Percentiles rank a stretch among this genome's conserved stretches.
Conservation (phyloP, 345 rosid species). For the Pistacia atlantica region DNA sequence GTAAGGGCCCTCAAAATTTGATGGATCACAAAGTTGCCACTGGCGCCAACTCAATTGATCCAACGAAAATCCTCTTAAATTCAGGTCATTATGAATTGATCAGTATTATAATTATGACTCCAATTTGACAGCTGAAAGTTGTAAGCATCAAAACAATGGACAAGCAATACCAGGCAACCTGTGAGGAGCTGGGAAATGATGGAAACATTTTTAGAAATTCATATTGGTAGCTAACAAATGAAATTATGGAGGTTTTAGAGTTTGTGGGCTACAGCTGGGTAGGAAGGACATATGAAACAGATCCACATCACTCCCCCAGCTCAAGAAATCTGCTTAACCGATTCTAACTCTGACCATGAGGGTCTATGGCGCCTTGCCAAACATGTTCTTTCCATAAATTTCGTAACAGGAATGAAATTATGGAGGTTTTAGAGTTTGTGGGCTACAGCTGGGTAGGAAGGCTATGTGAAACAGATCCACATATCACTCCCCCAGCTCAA, state of each 20-base stretch:
- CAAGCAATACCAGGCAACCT: too few species aligned
- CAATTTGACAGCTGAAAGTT: too few species aligned
- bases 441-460: slow-evolving; percentile 3
- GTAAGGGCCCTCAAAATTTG: too few species aligned
- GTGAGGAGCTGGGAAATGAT: neutral
- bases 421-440: slow-evolving; percentile 4
- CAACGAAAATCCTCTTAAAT: too few species aligned
- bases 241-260: neutral
- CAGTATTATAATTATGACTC: too few species aligned
- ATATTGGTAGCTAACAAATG: neutral
- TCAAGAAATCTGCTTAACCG: neutral
- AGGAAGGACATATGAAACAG: neutral
- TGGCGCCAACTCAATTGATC: too few species aligned
- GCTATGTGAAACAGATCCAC: neutral
- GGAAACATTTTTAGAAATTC: neutral
- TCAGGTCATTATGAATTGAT: too few species aligned
- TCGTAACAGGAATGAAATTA: neutral
- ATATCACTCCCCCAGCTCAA: neutral
- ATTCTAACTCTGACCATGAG: neutral
- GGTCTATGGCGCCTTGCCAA: neutral
- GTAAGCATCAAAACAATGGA: too few species aligned
- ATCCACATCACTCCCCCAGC: neutral
- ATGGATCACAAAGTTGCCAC: too few species aligned
- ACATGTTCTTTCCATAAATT: neutral
- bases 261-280: slow-evolving; percentile 5